Base-by-base conservation (phyloP, 352 stramenopile species). In the Phytophthora constricta region DNA sequence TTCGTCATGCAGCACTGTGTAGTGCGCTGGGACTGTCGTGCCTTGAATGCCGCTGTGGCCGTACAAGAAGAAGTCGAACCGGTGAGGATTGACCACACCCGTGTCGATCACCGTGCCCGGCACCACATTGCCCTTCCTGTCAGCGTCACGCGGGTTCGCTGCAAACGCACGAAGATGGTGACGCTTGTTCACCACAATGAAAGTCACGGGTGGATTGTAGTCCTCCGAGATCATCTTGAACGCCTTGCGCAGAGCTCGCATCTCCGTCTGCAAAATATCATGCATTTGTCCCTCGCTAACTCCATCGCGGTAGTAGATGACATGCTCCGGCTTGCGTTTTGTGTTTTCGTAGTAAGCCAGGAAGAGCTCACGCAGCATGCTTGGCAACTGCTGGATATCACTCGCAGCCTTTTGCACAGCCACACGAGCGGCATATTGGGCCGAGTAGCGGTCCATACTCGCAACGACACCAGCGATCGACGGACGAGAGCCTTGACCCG, bases 51-150 rank as follows among this genome's bases (percentile, higher is more conserved):
- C 89, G 22, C 71, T 82, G 70, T 96, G 87, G 53, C 83, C 91
- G 72, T 91, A 92, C 39, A 96, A 49, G 72, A 92, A 96, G 37
- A 96, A 96, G 68, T 96, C 87, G 55, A 89, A 89, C 39, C 91
- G 83, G n/a, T 82, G 77, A 0, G 89, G 87, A 62, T 95, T 84
- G 59, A 87, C 93, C 9, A 96, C 78, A 9, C 78, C 82, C 2
- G 66, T 89, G 70, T 96, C 89, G 3, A 96, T 83, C 17, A 96
- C 85, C 2, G 84, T 94, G 2, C 84, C 84, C 16, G 82, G 76
- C 27, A 84, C 71, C 20, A 89, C 77, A 22, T 93, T 93, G 5
- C 84, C 84, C 27, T 81, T 93, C 31, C 77, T 72, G 62, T 94
- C 86, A 2, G 61, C 71, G 22, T 89, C 68, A 13, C 50, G 58